A percentile compares a stretch with the other conserved stretches of the same genome.
Evolutionary conservation across 768 basidiomycete genomes (phyloP).

Genomic region (Serendipita indica): DNA sequence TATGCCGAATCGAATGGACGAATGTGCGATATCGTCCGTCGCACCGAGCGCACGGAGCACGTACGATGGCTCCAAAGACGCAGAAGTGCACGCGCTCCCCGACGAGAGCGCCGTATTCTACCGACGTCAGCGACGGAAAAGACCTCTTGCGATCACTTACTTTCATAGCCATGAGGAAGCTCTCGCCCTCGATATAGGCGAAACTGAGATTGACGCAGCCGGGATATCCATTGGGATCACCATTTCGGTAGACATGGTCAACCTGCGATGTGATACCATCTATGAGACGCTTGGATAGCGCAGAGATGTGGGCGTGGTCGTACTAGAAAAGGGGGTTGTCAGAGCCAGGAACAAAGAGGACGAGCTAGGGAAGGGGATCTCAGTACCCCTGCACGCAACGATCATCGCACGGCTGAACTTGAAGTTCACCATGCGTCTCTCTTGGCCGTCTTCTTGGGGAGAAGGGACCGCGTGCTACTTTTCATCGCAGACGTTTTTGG

Average conservation of each 20-base stretch:
- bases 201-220: conserved; percentile 95
- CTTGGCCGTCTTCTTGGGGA: conserved; percentile 27
- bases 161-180: conserved; percentile 94
- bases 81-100: conserved; percentile 96
- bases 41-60: conserved; percentile 92
- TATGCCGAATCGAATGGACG: conserved; percentile 91
- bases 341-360: not conserved
- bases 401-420: conserved; percentile 46
- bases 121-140: conserved; percentile 10
- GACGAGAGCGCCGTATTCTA: conserved; percentile 95
- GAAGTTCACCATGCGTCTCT: conserved; percentile 17
- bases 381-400: conserved; percentile 87
- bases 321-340: conserved; percentile 32
- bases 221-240: conserved; percentile 79
- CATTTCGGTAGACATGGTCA: conserved; percentile 87
- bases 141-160: conserved; percentile 25
- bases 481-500: conserved; percentile 26
- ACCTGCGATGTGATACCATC: conserved; percentile 67
- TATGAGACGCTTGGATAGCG: conserved; percentile 68
- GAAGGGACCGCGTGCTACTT: conserved; percentile 19
- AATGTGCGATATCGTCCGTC: conserved; percentile 98
- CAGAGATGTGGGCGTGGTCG: conserved; percentile 60
- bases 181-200: conserved; percentile 94
- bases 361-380: conserved; percentile 21
- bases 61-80: conserved; percentile 95